Conservation (phyloP, 2,329 filamentous ascomycete species). For the Aspergillus ochraceus region DNA sequence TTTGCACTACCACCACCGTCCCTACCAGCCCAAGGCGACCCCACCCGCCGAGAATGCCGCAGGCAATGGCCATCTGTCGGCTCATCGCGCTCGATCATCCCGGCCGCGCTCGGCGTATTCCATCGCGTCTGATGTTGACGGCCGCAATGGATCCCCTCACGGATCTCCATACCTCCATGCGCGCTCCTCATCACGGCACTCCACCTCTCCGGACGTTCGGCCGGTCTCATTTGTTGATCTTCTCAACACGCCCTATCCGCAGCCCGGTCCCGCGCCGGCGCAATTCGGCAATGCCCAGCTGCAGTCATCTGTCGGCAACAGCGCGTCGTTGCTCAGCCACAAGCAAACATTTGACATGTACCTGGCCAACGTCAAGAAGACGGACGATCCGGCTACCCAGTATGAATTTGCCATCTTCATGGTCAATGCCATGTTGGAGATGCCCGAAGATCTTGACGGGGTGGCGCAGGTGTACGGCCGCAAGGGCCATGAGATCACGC, state of each 20-base stretch:
- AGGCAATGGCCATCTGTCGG: constrained; percentile 61
- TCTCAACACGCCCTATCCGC: constrained; percentile 72
- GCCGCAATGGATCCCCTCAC: constrained; percentile 58
- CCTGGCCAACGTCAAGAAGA: constrained; percentile 94
- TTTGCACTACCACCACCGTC: constrained; percentile 54
- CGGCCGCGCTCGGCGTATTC: constrained; percentile 79
- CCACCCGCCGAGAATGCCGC: constrained; percentile 48
- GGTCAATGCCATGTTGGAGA: constrained; percentile 82
- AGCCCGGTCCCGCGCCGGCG: constrained; percentile 65
- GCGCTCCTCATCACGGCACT: constrained; percentile 52
- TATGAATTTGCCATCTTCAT: constrained; percentile 97
- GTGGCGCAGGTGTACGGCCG: constrained; percentile 19
- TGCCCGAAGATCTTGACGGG: constrained; percentile 53
- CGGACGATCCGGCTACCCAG: constrained; percentile 82
- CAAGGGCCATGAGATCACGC: constrained; percentile 48
- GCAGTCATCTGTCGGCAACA: constrained; percentile 76
- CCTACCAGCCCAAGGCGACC: constrained; percentile 38
- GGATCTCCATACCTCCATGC: constrained; percentile 50
- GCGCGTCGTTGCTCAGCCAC: constrained; percentile 85
- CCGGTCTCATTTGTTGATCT: constrained; percentile 63
- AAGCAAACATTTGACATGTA: constrained; percentile 99
- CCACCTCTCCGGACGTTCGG: constrained; percentile 55
- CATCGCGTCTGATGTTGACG: constrained; percentile 68
- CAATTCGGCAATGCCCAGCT: constrained; percentile 79
- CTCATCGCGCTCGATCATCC: constrained; percentile 50